Evolutionary conservation across 176 grass and related monocot species (phyloP).

Genomic region (Puccinellia tenuiflora): DNA sequence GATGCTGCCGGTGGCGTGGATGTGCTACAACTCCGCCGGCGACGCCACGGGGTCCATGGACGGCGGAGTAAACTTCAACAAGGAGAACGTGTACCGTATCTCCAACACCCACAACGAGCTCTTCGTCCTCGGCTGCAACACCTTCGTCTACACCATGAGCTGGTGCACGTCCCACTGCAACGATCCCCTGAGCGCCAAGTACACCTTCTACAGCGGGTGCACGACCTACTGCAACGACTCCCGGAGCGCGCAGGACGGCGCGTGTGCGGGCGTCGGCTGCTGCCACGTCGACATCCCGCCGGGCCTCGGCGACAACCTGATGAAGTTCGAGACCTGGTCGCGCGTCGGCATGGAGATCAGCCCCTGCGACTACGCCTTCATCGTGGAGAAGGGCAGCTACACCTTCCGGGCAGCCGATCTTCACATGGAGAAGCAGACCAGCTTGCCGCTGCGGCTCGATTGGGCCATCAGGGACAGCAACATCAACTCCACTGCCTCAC

Average conservation of each 20-base stretch:
- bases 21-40: background rate
- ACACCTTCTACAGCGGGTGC: background rate
- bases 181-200: background rate
- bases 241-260: background rate
- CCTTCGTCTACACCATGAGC: background rate
- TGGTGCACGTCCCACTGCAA: background rate
- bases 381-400: background rate
- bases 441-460: too few species aligned
- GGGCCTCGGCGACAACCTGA: background rate
- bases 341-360: too few species aligned
- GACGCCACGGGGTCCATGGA: too few species aligned
- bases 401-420: too few species aligned
- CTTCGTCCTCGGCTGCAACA: background rate
- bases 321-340: background rate
- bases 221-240: background rate
- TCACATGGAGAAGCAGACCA: too few species aligned
- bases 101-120: background rate
- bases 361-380: background rate
- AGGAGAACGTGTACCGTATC: background rate
- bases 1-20: background rate
- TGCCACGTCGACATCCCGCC: background rate
- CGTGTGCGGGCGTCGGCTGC: background rate
- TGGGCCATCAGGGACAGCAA: too few species aligned
- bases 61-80: background rate
- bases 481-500: too few species aligned